Base-by-base conservation (phyloP, 192 early-diverging fungal species). In the Rhizoclosmatium sp. region DNA sequence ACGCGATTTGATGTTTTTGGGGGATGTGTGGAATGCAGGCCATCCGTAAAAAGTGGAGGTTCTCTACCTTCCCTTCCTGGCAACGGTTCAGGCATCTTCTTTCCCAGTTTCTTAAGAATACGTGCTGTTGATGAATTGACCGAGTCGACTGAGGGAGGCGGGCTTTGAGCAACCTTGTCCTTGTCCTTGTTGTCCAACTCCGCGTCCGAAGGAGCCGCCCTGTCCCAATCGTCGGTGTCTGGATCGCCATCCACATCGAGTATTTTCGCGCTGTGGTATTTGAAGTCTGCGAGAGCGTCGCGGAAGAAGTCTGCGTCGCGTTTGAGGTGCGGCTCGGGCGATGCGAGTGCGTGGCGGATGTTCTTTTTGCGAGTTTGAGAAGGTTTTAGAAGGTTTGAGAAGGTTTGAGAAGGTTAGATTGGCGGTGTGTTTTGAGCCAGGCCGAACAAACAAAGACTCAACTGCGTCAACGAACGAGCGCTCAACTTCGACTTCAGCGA, bases 1-100 rank as follows among this genome's bases (percentile, higher is more conserved):
- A 75, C 72, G 65, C 49, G 23, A 59, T 44, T 47, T 48, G 47
- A 40, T 51, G 12, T 7, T 16, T 40, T 39, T 31, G 16, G 2
- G 5, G 75, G 75, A 65, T 21, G 47, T 23, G 64, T 21, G 10
- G 14, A 10, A 4, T 7, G 14, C n/a, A 39, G 23, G n/a, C 46
- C 75, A 48, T 76, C 75, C 19, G 62, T 51, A 48, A 76, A 76
- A 1, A 21, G 16, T 39, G 75, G 75, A 7, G 56, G 59, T 7
- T 44, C 69, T n/a, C 14, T 7, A n/a, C 23, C 21, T 71, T n/a
- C 23, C 54, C 19, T 71, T 46, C 60, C 59, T 62, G 16, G n/a
- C 42, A 69, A 14, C 16, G 45, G 16, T 14, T 39, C 42, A 4
- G 69, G 51, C 4, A 23, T 39, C 49, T 58, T 39, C n/a, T 41